phyloP scores from a whole-genome alignment of 257 asterid species.

The Echium plantagineum region DNA sequence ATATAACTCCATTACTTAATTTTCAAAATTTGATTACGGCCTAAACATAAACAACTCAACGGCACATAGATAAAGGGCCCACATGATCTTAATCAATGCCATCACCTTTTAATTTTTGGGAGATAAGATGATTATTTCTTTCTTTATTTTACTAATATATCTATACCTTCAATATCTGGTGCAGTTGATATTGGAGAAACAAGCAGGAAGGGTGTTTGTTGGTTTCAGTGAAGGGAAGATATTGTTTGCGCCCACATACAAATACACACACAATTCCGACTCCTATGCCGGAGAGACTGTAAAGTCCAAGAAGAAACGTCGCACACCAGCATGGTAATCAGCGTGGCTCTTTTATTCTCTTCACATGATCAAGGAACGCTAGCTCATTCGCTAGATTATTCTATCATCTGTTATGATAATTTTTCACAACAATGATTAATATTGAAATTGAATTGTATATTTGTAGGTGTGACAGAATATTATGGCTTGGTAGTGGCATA shows the following conservation, averaged over 20 bases:
- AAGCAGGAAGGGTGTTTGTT: conserved; percentile 66
- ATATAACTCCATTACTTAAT: too few species aligned
- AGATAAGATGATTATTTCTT: too few species aligned
- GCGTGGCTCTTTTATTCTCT: not conserved
- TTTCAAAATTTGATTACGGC: too few species aligned
- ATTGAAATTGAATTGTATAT: conserved; percentile 31
- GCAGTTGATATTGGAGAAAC: conserved; percentile 69
- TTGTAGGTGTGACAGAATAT: conserved; percentile 79
- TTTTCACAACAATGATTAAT: too few species aligned
- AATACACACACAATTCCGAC: conserved; percentile 72
- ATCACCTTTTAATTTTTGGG: too few species aligned
- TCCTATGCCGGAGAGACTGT: conserved; percentile 67
- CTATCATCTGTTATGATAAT: too few species aligned
- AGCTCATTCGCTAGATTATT: too few species aligned
- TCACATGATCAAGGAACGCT: too few species aligned
- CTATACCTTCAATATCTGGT: not conserved
- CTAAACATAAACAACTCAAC: too few species aligned
- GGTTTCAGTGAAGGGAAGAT: conserved; percentile 91
- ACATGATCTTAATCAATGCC: too few species aligned
- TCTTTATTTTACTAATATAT: too few species aligned
- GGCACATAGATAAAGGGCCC: too few species aligned
- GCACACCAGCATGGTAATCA: conserved; percentile 88
- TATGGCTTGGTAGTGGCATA: conserved; percentile 66
- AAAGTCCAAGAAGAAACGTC: conserved; percentile 72
- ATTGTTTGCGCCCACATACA: conserved; percentile 80